Evolutionary conservation across 192 early-diverging fungal species (phyloP), one percentile per base, ranked within the genome.

Genomic region (Rhizophagus prolifer): DNA sequence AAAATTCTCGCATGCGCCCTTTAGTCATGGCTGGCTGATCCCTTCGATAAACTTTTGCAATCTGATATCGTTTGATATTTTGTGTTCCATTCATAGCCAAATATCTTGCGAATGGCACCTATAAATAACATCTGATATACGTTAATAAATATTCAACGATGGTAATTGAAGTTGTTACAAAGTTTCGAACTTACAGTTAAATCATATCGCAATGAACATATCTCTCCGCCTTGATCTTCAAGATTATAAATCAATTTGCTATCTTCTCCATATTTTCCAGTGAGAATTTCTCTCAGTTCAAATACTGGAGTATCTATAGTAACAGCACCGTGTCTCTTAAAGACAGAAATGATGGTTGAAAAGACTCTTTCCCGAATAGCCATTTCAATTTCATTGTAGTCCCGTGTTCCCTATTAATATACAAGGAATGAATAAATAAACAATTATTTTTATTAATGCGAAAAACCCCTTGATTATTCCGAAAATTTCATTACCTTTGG

Each of bases 271-370:
- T 99, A 99, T 80, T 99, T 99, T 73, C 97, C 97, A 16, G 92
- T 81, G 9, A 99, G 88, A 74, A 98, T 97, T 79, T 99, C 97
- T 82, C 92, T 97, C 30, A 97, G 89, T 85, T 99, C 97, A 85
- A 98, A 99, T 64, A 99, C 97, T 8, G 97, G 97, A 2, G 97
- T 99, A 74, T 99, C 97, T 77, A 99, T 98, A 3, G 97, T 98
- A 38, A 98, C 94, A 12, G 93, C 97, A 54, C 97, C 97, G 87
- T 99, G 97, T 74, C 92, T 91, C 80, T 98, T 96, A 86, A 99
- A 98, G 38, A 98, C 89, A 4, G 60, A 64, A 26, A 87, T 91
- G 75, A 99, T 96, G 13, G 92, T 96, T 12, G 86, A 81, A 78
- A 98, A 98, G 58, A 99, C 94, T 76, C 92, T 85, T 78, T 97